Base-by-base conservation (phyloP, 106 monocot species). In the Narthecium ossifragum region DNA sequence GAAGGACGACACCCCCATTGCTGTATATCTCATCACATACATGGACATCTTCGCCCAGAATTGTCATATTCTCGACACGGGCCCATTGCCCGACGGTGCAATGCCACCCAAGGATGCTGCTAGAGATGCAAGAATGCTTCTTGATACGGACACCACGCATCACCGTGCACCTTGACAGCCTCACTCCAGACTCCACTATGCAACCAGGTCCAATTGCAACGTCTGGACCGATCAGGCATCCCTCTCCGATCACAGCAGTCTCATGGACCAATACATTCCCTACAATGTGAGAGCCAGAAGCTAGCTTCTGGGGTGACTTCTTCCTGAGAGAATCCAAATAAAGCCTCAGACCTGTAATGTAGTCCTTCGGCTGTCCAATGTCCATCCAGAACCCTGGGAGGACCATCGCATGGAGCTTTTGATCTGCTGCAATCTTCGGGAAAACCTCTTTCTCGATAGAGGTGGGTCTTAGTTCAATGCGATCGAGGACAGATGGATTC, bases 91-190 rank as follows among this genome's bases (percentile, higher is more conserved):
- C 88, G 5, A 88, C 80, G 2, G 88, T 83, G 8, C 73, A 83
- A 37, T 88, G 88, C 83, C 88, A 83, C 23, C 88, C 88, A 18
- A 88, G 73, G 65, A 88, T 88, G 60, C 83, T 83, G 59, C 80
- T 64, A 1, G 88, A 83, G 38, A 88, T 31, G 64, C 83, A 88
- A 1, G 88, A 60, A 31, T 88, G 88, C 29, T 83, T 76, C 64
- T 83, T 88, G 51, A 88, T 52, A 2, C 73, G 72, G 0, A 62
- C 79, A 2, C 76, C 88, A 1, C 73, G 71, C 88, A 88, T 88
- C n/a, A 88, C 63, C 1, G 88, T 83, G 73, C 88, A 83, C 40
- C 79, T 72, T 23, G 83, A 75, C 25, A 88, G 80, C 61, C 83
- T 56, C 11, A 88, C 83, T 1, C 88, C 83, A 20, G 72, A 36